Conservation (phyloP, 176 grass and related monocot genomes). For the Triticum timopheevii region DNA sequence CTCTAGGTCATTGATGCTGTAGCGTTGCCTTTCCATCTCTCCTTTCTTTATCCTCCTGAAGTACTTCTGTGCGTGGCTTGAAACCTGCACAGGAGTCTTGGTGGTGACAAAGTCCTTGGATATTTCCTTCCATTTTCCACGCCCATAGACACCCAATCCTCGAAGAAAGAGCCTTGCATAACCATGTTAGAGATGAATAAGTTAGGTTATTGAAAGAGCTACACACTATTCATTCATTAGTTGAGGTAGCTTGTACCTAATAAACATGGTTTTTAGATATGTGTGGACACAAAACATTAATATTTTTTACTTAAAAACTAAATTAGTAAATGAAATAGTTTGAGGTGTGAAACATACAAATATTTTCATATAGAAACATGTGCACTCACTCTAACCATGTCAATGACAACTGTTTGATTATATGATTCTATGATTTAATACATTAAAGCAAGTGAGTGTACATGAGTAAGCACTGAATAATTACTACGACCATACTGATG, state of each 20-base stretch:
- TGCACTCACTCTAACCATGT: neutral
- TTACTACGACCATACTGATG: neutral
- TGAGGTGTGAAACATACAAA: too few species aligned
- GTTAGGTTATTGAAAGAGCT: neutral
- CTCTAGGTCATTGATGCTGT: neutral
- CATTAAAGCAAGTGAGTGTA: neutral
- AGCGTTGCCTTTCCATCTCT: neutral
- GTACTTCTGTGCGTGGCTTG: constrained; percentile 25
- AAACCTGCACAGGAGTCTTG: neutral
- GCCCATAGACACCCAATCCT: neutral
- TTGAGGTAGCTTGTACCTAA: neutral
- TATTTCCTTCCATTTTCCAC: constrained; percentile 18
- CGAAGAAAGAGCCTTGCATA: neutral
- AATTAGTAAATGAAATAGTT: neutral
- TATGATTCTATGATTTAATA: neutral
- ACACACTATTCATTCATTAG: neutral
- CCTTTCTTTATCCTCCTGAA: neutral
- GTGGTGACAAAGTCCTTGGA: constrained; percentile 4
- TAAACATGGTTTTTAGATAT: neutral
- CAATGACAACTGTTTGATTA: neutral
- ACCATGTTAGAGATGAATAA: neutral
- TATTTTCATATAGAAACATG: neutral
- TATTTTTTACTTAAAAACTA: neutral
- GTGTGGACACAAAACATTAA: neutral
- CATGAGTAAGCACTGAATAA: neutral